Evolutionary conservation across 1,284 basidiomycete genomes (phyloP).

Genomic region (Amylostereum areolatum): DNA sequence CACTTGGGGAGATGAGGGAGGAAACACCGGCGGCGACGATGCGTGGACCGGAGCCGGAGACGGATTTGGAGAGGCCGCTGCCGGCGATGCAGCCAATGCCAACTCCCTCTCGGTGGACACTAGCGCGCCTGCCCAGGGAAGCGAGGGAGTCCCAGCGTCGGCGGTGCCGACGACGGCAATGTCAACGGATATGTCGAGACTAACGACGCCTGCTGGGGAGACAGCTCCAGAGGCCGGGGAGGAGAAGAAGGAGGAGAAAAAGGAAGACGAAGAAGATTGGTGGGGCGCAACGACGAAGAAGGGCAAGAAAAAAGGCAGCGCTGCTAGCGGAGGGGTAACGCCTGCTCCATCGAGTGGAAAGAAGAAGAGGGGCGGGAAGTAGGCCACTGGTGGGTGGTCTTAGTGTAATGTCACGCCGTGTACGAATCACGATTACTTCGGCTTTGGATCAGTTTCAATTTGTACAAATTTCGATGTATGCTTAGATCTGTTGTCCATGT

Average conservation of each 20-base stretch:
- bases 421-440: neutral
- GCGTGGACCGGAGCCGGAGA: neutral
- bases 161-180: neutral
- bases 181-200: neutral
- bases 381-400: neutral
- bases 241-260: slow-evolving; percentile 4
- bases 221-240: neutral
- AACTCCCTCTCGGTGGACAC: neutral
- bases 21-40: neutral
- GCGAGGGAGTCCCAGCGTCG: neutral
- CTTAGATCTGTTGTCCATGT: neutral
- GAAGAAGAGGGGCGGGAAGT: neutral
- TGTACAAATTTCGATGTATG: neutral
- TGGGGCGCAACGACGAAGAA: neutral
- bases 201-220: neutral
- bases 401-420: neutral
- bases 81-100: neutral
- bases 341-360: neutral
- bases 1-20: neutral
- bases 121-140: neutral
- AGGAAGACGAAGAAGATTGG: neutral
- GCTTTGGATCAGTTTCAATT: neutral
- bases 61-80: neutral
- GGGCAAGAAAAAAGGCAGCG: neutral
- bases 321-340: neutral